These are phyloP conservation scores for Petunia hybrid DNA, from an alignment of 305 asterid genomes.

Conservation along the genomic window DNA sequence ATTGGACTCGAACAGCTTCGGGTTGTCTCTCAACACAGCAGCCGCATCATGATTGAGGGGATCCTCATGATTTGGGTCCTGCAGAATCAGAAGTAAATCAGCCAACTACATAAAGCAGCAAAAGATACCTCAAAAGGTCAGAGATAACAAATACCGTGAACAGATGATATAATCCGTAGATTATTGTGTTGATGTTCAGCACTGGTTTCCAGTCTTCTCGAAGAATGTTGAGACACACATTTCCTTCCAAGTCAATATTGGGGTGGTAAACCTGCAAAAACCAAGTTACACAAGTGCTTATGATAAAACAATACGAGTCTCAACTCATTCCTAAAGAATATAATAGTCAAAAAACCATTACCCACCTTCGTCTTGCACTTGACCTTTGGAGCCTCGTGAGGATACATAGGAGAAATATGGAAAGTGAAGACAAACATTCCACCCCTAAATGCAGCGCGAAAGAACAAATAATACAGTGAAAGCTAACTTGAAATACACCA, in stretches of 20 bases:
- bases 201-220: constrained; percentile 99
- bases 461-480: constrained; percentile 27
- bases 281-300: background rate
- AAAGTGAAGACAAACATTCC: constrained; percentile 86
- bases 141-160: constrained; percentile 66
- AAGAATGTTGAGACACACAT: constrained; percentile 96
- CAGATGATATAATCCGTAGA: constrained; percentile 86
- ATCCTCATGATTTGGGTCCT: constrained; percentile 74
- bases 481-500: constrained; percentile 6
- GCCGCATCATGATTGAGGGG: constrained; percentile 70
- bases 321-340: background rate
- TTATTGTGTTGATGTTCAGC: constrained; percentile 83
- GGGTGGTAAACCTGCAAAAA: constrained; percentile 92
- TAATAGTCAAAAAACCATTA: background rate
- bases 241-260: constrained; percentile 95
- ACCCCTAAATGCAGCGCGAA: constrained; percentile 51
- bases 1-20: constrained; percentile 56
- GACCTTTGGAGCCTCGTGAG: constrained; percentile 97
- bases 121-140: background rate
- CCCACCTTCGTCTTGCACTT: constrained; percentile 97
- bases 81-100: background rate
- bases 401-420: constrained; percentile 87
- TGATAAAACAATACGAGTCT: background rate
- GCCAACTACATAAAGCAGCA: background rate
- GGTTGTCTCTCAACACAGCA: constrained; percentile 64